Evolutionary conservation across 352 stramenopile genomes (phyloP).

Genomic region (Phytophthora idaei): DNA sequence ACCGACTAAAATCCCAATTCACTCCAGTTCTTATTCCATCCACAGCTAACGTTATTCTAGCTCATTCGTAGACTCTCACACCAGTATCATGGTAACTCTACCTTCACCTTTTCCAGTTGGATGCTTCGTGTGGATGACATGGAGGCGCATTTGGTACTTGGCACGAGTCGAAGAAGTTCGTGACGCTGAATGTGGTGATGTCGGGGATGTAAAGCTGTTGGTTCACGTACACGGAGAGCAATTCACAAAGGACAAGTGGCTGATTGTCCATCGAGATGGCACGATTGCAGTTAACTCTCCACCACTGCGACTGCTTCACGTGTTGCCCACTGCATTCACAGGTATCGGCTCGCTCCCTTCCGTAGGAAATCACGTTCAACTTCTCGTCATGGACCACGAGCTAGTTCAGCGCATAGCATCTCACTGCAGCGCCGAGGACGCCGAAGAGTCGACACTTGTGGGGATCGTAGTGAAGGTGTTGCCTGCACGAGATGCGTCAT

Average conservation of each 20-base stretch:
- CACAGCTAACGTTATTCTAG: slow-evolving; percentile 4
- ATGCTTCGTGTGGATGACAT: slow-evolving; percentile 48
- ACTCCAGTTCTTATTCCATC: slow-evolving; percentile 1
- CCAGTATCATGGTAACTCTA: slow-evolving; percentile 6
- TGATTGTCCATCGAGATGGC: slow-evolving; percentile 25
- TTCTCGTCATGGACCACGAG: slow-evolving; percentile 18
- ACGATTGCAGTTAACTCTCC: slow-evolving; percentile 3
- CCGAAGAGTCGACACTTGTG: slow-evolving; percentile 24
- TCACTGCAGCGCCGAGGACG: slow-evolving; percentile 3
- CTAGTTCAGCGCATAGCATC: slow-evolving; percentile 18
- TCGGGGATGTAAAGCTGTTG: slow-evolving; percentile 25
- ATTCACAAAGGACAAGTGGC: slow-evolving; percentile 55
- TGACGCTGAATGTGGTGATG: slow-evolving; percentile 2
- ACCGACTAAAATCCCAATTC: neutral
- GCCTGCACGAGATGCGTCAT: slow-evolving; percentile 48
- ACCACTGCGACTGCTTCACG: slow-evolving; percentile 38
- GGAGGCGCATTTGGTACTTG: slow-evolving; percentile 57
- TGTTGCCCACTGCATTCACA: slow-evolving; percentile 27
- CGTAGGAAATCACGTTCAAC: slow-evolving; percentile 42
- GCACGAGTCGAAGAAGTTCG: slow-evolving; percentile 38
- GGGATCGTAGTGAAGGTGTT: slow-evolving; percentile 50
- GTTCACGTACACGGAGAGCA: slow-evolving; percentile 56
- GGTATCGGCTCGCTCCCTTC: slow-evolving; percentile 49
- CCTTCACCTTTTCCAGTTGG: slow-evolving; percentile 11
- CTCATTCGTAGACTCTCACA: neutral